Conservation (phyloP, 305 asterid species). For the Caryopteris hybrid region DNA sequence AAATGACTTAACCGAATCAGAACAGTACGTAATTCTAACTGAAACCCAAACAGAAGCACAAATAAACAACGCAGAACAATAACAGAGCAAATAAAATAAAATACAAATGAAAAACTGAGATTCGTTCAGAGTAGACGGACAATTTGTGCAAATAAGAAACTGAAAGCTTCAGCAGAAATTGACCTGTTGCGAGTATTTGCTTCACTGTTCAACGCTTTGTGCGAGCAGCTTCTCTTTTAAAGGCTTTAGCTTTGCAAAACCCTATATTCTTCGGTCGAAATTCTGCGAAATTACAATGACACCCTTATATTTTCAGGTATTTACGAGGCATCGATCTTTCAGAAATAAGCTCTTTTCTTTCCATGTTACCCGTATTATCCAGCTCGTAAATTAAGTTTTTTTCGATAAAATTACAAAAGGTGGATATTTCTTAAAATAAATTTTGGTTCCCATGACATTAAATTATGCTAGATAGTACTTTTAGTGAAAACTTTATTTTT, state of each 20-base stretch:
- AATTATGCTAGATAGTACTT: too few relatives aligned
- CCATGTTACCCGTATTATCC: not conserved
- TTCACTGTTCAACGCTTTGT: not conserved
- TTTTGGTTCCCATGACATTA: too few relatives aligned
- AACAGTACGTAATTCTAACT: not conserved
- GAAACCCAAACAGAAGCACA: not conserved
- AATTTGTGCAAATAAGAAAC: not conserved
- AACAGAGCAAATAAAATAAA: not conserved
- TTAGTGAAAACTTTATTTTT: too few relatives aligned
- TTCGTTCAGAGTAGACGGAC: not conserved
- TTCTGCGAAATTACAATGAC: constrained; percentile 7
- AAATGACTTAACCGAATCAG: not conserved
- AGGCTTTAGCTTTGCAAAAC: constrained; percentile 22
- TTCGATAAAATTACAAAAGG: too few relatives aligned
- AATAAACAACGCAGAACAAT: not conserved
- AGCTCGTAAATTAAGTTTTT: not conserved
- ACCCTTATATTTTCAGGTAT: constrained; percentile 15
- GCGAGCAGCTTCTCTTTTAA: constrained; percentile 26
- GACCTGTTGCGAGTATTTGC: constrained; percentile 21
- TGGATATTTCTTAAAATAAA: too few relatives aligned
- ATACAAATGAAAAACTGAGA: not conserved
- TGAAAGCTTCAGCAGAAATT: not conserved
- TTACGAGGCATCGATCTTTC: not conserved
- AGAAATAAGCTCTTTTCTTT: not conserved
- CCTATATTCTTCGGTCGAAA: constrained; percentile 26